Percentiles rank a stretch among this genome's conserved stretches.
These are phyloP conservation scores for Butyriboletus loyo DNA, from an alignment of 768 basidiomycete genomes.

Conservation along the genomic window DNA sequence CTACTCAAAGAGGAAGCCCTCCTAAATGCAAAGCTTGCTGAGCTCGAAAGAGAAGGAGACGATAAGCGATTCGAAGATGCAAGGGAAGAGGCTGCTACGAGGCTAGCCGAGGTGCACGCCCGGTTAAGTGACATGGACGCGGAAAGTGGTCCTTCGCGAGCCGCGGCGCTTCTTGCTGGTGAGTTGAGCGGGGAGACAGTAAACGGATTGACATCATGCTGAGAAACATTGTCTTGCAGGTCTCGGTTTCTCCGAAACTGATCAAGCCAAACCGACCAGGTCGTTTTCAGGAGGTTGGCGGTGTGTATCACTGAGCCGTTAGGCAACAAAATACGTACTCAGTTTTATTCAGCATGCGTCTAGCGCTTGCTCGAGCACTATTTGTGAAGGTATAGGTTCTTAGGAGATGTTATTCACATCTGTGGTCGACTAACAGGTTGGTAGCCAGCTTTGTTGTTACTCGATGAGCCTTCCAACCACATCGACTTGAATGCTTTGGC, in stretches of 20 bases:
- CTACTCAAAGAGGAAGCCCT: conserved; percentile 79
- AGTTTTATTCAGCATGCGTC: conserved; percentile 69
- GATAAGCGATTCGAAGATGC: conserved; percentile 82
- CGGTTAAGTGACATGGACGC: conserved; percentile 97
- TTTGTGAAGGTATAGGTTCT: conserved; percentile 76
- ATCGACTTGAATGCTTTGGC: conserved; percentile 96
- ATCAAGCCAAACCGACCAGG: conserved; percentile 79
- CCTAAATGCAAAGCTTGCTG: conserved; percentile 69
- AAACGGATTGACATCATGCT: neutral
- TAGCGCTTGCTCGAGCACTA: conserved; percentile 90
- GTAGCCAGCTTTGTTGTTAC: conserved; percentile 71
- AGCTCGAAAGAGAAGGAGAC: conserved; percentile 70
- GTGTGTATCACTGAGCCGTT: conserved; percentile 34
- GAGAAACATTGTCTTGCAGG: conserved; percentile 40
- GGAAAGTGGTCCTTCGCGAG: conserved; percentile 92
- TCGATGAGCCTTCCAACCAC: conserved; percentile 97
- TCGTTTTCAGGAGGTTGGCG: conserved; percentile 97
- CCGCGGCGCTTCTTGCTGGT: conserved; percentile 87
- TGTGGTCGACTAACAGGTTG: conserved; percentile 5
- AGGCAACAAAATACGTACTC: neutral
- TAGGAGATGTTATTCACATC: neutral
- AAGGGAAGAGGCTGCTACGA: conserved; percentile 76
- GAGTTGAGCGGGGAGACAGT: conserved; percentile 2
- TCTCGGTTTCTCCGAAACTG: conserved; percentile 85
- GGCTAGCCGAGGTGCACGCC: conserved; percentile 86